Evolutionary conservation across 1,139 yeast genomes (phyloP), one percentile per base, ranked within the genome.

Genomic region (Meyerozyma elateridarum): DNA sequence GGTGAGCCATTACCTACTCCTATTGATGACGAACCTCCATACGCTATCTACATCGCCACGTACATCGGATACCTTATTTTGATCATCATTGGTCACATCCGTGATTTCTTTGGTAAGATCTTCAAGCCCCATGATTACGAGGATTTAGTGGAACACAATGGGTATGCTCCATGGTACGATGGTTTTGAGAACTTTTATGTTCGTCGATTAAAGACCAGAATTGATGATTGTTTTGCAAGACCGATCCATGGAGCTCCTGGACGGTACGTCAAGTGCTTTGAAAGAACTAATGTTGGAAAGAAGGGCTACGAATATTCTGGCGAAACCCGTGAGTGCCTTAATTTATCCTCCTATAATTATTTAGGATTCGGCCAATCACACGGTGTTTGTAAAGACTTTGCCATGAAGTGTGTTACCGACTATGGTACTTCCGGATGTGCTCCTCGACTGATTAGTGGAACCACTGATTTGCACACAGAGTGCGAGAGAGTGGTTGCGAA

Each of bases 231-330:
- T 57, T 91, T 91, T 59, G 87, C 94, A 4, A 78, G 96, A 54
- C 96, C 96, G 21, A 85, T 94, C 20, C 84, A 85, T 38, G 97
- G 97, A 25, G 98, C 91, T 20, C 98, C 99, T 1, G 99, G 99
- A 15, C 76, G 99, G 56, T 81, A 69, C 49, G 79, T 91, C 48
- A 75, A 79, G 36, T 79, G 95, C 48, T 78, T 82, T 49, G 89
- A 87, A 48, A 76, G 98, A 45, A 64, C 68, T 25, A 70, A 89
- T 11, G 65, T 69, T 27, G 81, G 82, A 42, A 73, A 75, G 49
- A 74, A 76, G 52, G 69, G 56, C 43, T 85, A 74, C 53, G 68
- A 73, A 25, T 85, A 82, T 51, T 76, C 87, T 29, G 96, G 96
- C 16, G 70, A 78, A 11, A 69, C 80, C 4, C 73, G 76, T 7